A percentile compares a stretch with the other conserved stretches of the same genome.
Conservation (phyloP, 75 land plant genomes). For the Adiantum capillusveneris region DNA sequence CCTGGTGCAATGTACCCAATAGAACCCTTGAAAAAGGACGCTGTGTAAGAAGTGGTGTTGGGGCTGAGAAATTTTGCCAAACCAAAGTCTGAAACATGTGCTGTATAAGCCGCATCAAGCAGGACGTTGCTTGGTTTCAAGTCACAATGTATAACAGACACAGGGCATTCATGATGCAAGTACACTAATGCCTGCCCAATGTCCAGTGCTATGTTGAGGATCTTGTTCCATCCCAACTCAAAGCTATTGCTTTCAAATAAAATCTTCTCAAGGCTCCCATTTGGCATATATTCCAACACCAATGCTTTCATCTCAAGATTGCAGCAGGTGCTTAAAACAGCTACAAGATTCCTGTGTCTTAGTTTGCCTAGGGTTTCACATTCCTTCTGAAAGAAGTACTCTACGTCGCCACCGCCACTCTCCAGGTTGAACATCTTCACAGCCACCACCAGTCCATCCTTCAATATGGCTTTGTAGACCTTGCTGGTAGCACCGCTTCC, state of each 20-base stretch:
- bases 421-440: conserved; percentile 57
- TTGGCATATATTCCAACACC: conserved; percentile 63
- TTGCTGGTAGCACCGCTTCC: too few species aligned
- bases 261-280: conserved; percentile 65
- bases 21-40: conserved; percentile 45
- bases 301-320: conserved; percentile 40
- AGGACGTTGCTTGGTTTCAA: conserved; percentile 79
- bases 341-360: conserved; percentile 59
- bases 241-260: conserved; percentile 15
- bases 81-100: conserved; percentile 64
- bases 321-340: conserved; percentile 46
- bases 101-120: conserved; percentile 53
- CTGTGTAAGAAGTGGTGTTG: background rate
- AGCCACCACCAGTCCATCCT: conserved; percentile 45
- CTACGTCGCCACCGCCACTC: background rate
- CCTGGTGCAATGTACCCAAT: conserved; percentile 88
- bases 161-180: conserved; percentile 59
- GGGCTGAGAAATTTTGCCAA: conserved; percentile 41
- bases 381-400: conserved; percentile 19
- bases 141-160: conserved; percentile 72
- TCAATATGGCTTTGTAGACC: too few species aligned
- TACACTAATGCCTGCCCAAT: conserved; percentile 74
- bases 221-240: conserved; percentile 26
- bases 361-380: conserved; percentile 41
- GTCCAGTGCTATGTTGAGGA: conserved; percentile 39